These are phyloP conservation scores for Peronospora belbahrii DNA, from an alignment of 352 stramenopile genomes.

Conservation along the genomic window DNA sequence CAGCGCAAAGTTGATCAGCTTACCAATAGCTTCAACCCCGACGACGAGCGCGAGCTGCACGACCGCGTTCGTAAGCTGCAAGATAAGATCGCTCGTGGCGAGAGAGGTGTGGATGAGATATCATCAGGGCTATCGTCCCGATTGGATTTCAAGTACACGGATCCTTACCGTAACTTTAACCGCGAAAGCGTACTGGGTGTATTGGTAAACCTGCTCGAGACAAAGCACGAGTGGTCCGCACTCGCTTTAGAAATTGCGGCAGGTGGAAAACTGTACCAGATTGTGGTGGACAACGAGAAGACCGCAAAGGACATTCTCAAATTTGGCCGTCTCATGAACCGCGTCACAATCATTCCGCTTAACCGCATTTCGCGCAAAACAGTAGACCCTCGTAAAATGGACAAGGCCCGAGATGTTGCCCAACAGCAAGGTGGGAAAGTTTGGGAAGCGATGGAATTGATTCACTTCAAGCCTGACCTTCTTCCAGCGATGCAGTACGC, in stretches of 20 bases:
- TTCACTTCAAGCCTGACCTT: conserved; percentile 95
- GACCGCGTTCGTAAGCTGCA: conserved; percentile 53
- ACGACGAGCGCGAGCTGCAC: conserved; percentile 60
- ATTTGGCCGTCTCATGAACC: conserved; percentile 91
- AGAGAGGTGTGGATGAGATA: conserved; percentile 89
- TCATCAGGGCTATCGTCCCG: conserved; percentile 91
- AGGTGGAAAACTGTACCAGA: conserved; percentile 97
- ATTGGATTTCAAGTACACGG: conserved; percentile 94
- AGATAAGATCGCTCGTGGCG: conserved; percentile 52
- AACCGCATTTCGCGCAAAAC: conserved; percentile 92
- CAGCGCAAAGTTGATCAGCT: conserved; percentile 44
- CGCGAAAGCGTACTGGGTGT: conserved; percentile 94
- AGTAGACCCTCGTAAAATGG: conserved; percentile 65
- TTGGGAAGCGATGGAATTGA: conserved; percentile 92
- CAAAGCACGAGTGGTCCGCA: conserved; percentile 89
- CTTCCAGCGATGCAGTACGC: conserved; percentile 95
- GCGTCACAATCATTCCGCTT: conserved; percentile 98
- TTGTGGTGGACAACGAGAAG: conserved; percentile 98
- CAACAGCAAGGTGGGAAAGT: conserved; percentile 86
- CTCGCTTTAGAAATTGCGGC: conserved; percentile 97
- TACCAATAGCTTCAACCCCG: conserved; percentile 62
- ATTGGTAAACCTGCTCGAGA: conserved; percentile 93
- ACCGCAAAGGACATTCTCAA: conserved; percentile 97
- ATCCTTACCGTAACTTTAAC: conserved; percentile 93
- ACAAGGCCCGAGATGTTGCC: conserved; percentile 81